These are phyloP conservation scores for Boletus edulis DNA, from an alignment of 768 basidiomycete species.

Conservation along the genomic window DNA sequence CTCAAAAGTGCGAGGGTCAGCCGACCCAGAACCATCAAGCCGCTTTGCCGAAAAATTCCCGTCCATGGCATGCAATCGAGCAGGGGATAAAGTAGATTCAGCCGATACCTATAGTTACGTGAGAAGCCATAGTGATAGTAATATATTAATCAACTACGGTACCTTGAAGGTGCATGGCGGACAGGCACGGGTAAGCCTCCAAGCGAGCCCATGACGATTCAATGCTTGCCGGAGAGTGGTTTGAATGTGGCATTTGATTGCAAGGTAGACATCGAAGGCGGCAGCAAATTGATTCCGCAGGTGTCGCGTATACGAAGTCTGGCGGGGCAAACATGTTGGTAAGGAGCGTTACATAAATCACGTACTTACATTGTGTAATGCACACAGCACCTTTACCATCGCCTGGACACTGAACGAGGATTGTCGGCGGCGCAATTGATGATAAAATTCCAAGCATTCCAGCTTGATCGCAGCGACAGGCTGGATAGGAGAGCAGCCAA, in stretches of 20 bases:
- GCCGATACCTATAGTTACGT: too few species aligned
- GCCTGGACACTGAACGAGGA: background rate
- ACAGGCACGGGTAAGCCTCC: background rate
- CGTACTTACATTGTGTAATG: background rate
- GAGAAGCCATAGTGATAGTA: background rate
- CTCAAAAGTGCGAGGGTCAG: background rate
- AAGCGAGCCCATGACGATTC: background rate
- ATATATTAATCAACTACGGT: background rate
- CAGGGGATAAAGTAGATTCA: background rate
- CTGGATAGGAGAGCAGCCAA: background rate
- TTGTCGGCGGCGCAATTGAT: background rate
- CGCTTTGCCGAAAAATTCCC: background rate
- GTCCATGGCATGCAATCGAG: background rate
- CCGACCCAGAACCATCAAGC: background rate
- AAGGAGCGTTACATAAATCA: background rate
- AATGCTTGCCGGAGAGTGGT: background rate
- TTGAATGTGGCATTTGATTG: background rate
- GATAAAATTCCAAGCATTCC: background rate
- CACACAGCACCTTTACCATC: background rate
- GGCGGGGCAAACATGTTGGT: background rate
- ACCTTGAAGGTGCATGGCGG: background rate
- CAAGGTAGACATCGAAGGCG: background rate
- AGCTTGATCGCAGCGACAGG: background rate
- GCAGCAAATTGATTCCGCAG: background rate
- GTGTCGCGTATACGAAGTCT: background rate